These are phyloP conservation scores for Ophiobolus disseminans DNA, from an alignment of 2,329 filamentous ascomycete genomes.

Conservation along the genomic window DNA sequence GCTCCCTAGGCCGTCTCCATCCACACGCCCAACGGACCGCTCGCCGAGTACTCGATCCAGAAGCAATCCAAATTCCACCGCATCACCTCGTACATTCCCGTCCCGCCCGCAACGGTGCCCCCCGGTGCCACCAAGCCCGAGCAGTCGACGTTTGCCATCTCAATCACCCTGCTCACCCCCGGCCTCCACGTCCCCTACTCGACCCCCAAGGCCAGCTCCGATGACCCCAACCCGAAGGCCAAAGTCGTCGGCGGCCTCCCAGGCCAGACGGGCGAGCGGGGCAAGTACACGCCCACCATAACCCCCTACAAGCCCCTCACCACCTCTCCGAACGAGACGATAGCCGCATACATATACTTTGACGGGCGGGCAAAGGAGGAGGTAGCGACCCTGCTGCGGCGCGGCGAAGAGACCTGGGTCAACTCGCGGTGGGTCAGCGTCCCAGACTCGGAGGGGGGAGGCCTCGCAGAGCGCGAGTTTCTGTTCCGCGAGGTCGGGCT, in stretches of 20 bases:
- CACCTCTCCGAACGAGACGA: slow-evolving; percentile 91
- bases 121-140: slow-evolving; percentile 75
- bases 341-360: slow-evolving; percentile 99
- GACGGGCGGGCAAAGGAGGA: slow-evolving; percentile 95
- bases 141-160: slow-evolving; percentile 96
- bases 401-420: slow-evolving; percentile 98
- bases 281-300: slow-evolving; percentile 65
- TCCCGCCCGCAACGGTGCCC: slow-evolving; percentile 83
- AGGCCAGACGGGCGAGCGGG: slow-evolving; percentile 59
- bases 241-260: slow-evolving; percentile 79
- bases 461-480: slow-evolving; percentile 94
- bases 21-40: slow-evolving; percentile 79
- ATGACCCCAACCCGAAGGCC: slow-evolving; percentile 80
- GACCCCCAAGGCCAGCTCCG: slow-evolving; percentile 77
- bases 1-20: slow-evolving; percentile 96
- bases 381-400: slow-evolving; percentile 88
- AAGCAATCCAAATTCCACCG: slow-evolving; percentile 89
- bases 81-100: slow-evolving; percentile 96
- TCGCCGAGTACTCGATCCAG: slow-evolving; percentile 93
- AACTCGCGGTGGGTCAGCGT: slow-evolving; percentile 98
- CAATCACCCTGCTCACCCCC: slow-evolving; percentile 91
- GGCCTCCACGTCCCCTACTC: slow-evolving; percentile 92
- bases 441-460: slow-evolving; percentile 87
- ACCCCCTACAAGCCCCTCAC: slow-evolving; percentile 92
- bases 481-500: slow-evolving; percentile 95